A percentile compares a stretch with the other conserved stretches of the same genome.
Evolutionary conservation across 139 green algal species (phyloP).

Genomic region (Picochlorum sp.): DNA sequence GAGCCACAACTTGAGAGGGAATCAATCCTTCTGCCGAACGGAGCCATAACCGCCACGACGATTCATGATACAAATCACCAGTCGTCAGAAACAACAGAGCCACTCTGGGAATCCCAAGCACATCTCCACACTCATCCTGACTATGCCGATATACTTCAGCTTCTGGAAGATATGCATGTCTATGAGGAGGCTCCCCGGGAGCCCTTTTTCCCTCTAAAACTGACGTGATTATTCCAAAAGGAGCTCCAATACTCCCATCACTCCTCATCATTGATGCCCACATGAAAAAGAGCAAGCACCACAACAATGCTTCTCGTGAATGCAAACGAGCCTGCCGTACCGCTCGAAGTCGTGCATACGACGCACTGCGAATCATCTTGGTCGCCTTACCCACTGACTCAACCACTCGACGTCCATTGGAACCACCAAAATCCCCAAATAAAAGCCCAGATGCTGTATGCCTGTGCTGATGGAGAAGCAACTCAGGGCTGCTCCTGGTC

Average conservation of each 20-base stretch:
- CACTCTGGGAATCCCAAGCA: conserved; percentile 5
- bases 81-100: conserved; percentile 17
- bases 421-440: background rate
- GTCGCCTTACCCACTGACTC: too few species aligned
- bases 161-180: background rate
- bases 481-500: too few species aligned
- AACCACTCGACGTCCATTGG: too few species aligned
- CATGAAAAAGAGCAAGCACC: background rate
- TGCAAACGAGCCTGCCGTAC: background rate
- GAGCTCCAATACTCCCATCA: background rate
- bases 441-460: background rate
- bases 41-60: conserved; percentile 10
- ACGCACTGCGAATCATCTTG: background rate
- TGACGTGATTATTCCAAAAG: background rate
- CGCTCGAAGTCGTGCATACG: background rate
- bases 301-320: background rate
- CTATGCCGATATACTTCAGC: background rate
- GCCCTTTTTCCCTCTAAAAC: background rate
- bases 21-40: background rate
- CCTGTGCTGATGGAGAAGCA: background rate
- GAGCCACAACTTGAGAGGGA: conserved; percentile 7
- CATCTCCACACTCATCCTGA: conserved; percentile 4
- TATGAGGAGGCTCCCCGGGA: conserved; percentile 4
- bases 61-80: conserved; percentile 6
- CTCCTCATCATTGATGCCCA: background rate